Base-by-base conservation (phyloP, 345 rosid species). In the Durio zibethinus region DNA sequence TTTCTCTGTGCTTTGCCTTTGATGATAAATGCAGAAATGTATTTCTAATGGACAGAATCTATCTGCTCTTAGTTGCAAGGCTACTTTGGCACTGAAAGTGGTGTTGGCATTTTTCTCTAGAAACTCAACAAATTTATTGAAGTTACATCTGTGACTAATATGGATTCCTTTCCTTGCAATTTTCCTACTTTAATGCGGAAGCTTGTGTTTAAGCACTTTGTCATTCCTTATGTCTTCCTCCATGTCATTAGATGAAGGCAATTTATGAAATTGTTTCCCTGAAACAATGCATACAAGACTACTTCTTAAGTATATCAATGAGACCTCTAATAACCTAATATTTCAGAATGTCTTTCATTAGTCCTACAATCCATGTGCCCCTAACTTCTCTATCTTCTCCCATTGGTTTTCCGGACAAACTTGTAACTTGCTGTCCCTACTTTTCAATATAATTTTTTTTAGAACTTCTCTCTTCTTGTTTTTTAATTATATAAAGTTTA, bases 1-100 rank as follows among this genome's bases (percentile, higher is more conserved):
- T 45, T 76, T 50, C 50, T 59, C 27, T 52, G 4, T 62, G 27
- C 31, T 33, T 47, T 33, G 10, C 4, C 23, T 48, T 50, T 15
- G 16, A 65, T 50, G 27, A 43, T 45, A 59, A 36, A 75, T n/a
- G 69, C 42, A 62, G 27, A 63, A 73, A 52, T 61, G 60, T 60
- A 72, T 29, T 63, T 1, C 70, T 25, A 9, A 25, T n/a, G n/a
- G 59, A 23, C 27, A 42, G 48, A 36, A 60, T 36, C 15, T 40
- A 36, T 65, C 5, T 14, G 33, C 15, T 57, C 66, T 56, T 73
- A 18, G 59, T 64, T 47, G 16, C 29, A 21, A 72, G 16, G 73
- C 14, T 52, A 21, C 50, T 64, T 67, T 18, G 25, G 63, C 35
- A 25, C 42, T 52, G 15, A 11, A 57, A 15, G 45, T 63, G 66